Evolutionary conservation across 495 filamentous ascomycete genomes (phyloP).

Genomic region (Haplographium delicatum): DNA sequence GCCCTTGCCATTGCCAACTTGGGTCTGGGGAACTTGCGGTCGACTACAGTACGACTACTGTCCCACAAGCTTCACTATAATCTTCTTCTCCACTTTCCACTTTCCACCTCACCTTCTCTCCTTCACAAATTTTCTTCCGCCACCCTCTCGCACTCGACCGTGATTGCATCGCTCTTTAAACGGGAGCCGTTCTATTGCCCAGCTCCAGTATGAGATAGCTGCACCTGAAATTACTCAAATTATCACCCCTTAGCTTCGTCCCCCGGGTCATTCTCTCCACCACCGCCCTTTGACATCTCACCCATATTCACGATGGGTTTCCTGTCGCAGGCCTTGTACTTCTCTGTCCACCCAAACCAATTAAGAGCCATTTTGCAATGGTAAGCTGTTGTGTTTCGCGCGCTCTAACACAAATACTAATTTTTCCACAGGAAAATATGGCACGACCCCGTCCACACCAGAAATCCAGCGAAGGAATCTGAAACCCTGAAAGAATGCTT

Average conservation of each 20-base stretch:
- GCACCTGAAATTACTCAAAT: background rate
- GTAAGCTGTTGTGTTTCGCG: constrained; percentile 38
- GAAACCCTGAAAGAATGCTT: constrained; percentile 74
- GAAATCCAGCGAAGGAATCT: constrained; percentile 69
- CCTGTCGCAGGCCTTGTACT: constrained; percentile 61
- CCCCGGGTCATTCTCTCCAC: background rate
- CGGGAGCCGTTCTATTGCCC: too few species aligned
- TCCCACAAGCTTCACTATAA: too few species aligned
- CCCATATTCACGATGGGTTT: constrained; percentile 34
- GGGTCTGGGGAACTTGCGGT: too few species aligned
- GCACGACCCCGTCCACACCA: constrained; percentile 88
- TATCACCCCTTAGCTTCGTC: background rate
- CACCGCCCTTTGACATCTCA: background rate
- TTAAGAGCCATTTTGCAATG: constrained; percentile 89
- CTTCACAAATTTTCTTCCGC: background rate
- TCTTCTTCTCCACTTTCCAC: too few species aligned
- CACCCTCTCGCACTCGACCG: background rate
- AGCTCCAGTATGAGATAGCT: constrained; percentile 5
- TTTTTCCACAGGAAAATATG: constrained; percentile 74
- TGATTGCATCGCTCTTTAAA: too few species aligned
- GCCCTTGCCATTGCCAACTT: too few species aligned
- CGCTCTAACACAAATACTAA: background rate
- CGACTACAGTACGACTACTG: too few species aligned
- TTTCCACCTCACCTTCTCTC: background rate
- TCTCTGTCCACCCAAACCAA: constrained; percentile 68